Base-by-base conservation (phyloP, 805 yeast species). In the Jamesozyma lodderae region DNA sequence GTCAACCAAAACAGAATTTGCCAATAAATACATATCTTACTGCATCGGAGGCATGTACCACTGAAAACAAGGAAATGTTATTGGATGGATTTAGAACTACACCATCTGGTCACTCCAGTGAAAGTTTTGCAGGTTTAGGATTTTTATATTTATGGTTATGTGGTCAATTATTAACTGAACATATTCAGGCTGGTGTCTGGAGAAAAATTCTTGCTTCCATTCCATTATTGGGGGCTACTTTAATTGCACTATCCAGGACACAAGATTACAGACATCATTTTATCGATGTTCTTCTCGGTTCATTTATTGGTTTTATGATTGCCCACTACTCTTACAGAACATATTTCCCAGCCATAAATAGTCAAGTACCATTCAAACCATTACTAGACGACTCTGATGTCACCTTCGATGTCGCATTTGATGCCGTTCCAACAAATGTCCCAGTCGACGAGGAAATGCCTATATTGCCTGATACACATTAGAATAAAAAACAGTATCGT, bases 221-320 rank as follows among this genome's bases (percentile, higher is more conserved):
- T n/a, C 92, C 92, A 2, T 53, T 72, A 1, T 49, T 85, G 4
- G 70, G 81, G 6, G 96, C 97, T 0, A 53, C 72, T 1, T 68
- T 79, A 45, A 78, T 90, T 48, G 97, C 96, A 0, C 60, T 84
- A 32, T 77, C 92, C 28, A 72, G 98, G 51, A 84, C 95, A 1
- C 81, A 82, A 51, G 98, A 90, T 61, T 88, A 88, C 62, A 72
- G 96, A 57, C 98, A 90, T 55, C 97, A 90, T 61, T 86, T 84
- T 54, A 66, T 83, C 14, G 98, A 90, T 59, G 81, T 92, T 1
- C 49, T 81, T 1, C 52, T 80, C 13, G 98, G 98, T 3, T 67
- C 81, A 21, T 14, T 67, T 1, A 53, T 90, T 3, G 98, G 98
- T 1, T 45, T 63, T 4, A 41, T 64, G 2, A 60, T 80, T 24